Evolutionary conservation across 257 asterid genomes (phyloP).

Genomic region (Plantago elongata): DNA sequence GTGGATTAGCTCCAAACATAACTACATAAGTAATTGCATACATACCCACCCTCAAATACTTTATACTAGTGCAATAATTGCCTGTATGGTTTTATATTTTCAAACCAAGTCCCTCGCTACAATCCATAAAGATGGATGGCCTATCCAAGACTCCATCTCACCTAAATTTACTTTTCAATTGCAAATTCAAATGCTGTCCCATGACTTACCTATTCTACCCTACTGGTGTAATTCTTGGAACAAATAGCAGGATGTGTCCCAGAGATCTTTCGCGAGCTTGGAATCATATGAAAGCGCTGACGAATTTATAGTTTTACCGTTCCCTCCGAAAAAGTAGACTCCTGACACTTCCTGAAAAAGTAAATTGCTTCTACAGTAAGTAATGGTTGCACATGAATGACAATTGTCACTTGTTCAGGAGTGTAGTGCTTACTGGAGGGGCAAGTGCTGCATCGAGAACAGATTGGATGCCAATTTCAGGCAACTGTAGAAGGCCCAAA

Average conservation of each 20-base stretch:
- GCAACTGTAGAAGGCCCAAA: conserved; percentile 65
- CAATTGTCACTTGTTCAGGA: not conserved
- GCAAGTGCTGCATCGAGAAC: conserved; percentile 81
- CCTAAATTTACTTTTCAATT: not conserved
- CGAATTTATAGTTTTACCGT: conserved; percentile 52
- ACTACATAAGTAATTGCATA: not conserved
- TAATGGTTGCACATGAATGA: not conserved
- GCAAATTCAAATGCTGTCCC: too few relatives aligned
- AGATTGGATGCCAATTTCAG: conserved; percentile 55
- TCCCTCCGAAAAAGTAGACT: conserved; percentile 82
- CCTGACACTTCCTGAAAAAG: conserved; percentile 66
- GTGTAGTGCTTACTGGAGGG: conserved; percentile 54
- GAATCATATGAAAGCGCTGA: conserved; percentile 53
- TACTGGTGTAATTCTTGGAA: conserved; percentile 42
- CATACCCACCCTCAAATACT: not conserved
- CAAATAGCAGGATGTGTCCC: conserved; percentile 61
- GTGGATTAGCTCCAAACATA: conserved; percentile 4
- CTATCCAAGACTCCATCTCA: not conserved
- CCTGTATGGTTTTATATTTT: not conserved
- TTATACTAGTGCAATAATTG: not conserved
- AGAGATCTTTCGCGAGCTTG: conserved; percentile 57
- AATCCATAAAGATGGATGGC: conserved; percentile 2
- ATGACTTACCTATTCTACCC: too few relatives aligned
- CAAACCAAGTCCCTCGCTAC: not conserved
- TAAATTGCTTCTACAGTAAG: not conserved